Percentiles rank a stretch among this genome's conserved stretches.
phyloP scores from a whole-genome alignment of 2,329 filamentous ascomycete genomes.

The Eutypella sp. region DNA sequence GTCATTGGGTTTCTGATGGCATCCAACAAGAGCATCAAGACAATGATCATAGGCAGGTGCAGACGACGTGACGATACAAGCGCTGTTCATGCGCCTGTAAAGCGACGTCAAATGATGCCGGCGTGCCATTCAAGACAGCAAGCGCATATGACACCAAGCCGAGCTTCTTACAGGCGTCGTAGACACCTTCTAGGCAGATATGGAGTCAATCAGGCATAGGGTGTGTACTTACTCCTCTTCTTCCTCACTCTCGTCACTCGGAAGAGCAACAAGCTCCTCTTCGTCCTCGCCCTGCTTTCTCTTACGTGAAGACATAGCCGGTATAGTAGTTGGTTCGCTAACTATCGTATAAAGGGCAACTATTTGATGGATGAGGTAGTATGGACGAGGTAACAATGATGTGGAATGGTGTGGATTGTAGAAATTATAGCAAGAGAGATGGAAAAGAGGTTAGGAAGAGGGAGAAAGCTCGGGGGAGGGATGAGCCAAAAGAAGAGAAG shows the following conservation, averaged over 20 bases:
- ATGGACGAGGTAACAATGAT: constrained; percentile 7
- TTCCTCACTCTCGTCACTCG: constrained; percentile 30
- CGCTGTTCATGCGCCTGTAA: constrained; percentile 4
- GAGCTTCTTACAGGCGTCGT: constrained; percentile 1
- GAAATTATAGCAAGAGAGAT: constrained; percentile 12
- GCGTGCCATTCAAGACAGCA: constrained; percentile 13
- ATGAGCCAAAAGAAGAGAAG: background rate
- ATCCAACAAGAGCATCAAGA: background rate
- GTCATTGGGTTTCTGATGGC: background rate
- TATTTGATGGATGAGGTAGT: constrained; percentile 2
- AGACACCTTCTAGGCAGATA: background rate
- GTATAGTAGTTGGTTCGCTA: constrained; percentile 5
- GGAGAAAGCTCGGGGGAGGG: constrained; percentile 18
- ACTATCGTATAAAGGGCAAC: background rate
- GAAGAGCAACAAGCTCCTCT: constrained; percentile 30
- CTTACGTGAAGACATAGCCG: constrained; percentile 27
- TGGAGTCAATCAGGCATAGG: background rate
- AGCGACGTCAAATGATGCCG: constrained; percentile 10
- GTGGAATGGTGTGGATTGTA: no score
- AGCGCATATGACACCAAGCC: background rate
- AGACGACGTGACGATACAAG: constrained; percentile 4
- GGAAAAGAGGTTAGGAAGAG: constrained; percentile 12
- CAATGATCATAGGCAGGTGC: background rate
- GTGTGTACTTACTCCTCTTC: constrained; percentile 29
- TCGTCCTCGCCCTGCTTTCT: constrained; percentile 29